Evolutionary conservation across 805 yeast genomes (phyloP), one percentile per base, ranked within the genome.

Genomic region (Monosporozyma siamensis): DNA sequence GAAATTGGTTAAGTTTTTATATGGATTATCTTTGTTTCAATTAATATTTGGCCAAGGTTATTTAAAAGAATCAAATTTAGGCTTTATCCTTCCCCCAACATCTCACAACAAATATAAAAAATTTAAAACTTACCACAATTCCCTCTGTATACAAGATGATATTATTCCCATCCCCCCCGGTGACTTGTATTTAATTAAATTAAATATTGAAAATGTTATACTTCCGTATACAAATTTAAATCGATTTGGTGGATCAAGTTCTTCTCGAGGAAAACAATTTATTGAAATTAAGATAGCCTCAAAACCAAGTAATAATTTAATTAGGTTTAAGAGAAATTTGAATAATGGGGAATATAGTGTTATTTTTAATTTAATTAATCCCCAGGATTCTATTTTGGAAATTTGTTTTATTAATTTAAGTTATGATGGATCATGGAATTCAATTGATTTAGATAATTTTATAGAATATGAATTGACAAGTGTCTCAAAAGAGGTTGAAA

Each of bases 391-490:
- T 2, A 24, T 21, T 7, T 43, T 63, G 27, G 50, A 50, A 11
- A 22, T 64, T 2, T 66, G 70, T 44, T 49, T 64, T 14, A 37
- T 45, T 5, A 65, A 65, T 42, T 24, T 46, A 14, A 57, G 59
- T 6, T 52, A 38, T 29, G 69, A 66, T 48, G 50, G 55, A 2
- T 64, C 69, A 3, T 66, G 70, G 70, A 41, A 48, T 10, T 49
- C 58, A 14, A 41, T 52, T 11, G 64, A 61, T 42, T 38, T 46
- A 7, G 48, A 43, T 15, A 56, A 55, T 38, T 41, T 40, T 12
- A 45, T 59, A 17, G 35, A 54, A 5, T 31, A 59, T 7, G 43
- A 48, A 12, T 38, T 58, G 8, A 51, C 48, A 6, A 39, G 46
- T 7, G 39, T 45, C 15, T 43, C 34, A 4, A 24, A 26, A 10